phyloP scores from a whole-genome alignment of 805 yeast genomes.

The Metschnikowia anglica region DNA sequence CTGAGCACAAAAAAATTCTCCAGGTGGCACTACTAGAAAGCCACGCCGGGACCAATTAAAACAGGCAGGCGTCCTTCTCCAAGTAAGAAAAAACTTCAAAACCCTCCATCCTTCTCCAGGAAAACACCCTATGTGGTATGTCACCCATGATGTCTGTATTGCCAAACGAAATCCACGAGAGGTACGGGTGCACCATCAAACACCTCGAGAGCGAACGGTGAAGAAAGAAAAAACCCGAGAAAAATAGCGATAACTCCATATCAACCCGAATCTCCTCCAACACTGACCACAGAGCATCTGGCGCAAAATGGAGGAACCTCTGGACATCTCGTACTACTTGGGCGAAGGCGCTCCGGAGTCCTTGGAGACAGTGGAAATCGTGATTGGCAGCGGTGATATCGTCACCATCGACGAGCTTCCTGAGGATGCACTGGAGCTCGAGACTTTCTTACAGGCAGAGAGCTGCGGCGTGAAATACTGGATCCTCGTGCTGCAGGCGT shows the following conservation, averaged over 20 bases:
- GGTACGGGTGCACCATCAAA: constrained; percentile 3
- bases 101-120: no score
- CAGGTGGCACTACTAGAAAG: no score
- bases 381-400: constrained; percentile 72
- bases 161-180: no score
- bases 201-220: neutral
- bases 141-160: no score
- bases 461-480: constrained; percentile 74
- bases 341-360: constrained; percentile 30
- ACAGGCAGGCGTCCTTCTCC: no score
- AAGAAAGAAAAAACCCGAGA: no score
- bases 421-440: constrained; percentile 83
- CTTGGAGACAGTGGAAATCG: constrained; percentile 55
- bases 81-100: no score
- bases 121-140: no score
- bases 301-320: constrained; percentile 18
- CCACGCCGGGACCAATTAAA: no score
- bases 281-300: neutral
- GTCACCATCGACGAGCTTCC: constrained; percentile 87
- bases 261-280: neutral
- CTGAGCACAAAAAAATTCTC: no score
- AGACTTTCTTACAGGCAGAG: constrained; percentile 77
- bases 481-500: constrained; percentile 81
- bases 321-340: constrained; percentile 33
- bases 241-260: neutral